Evolutionary conservation across 495 filamentous ascomycete genomes (phyloP), one percentile per base, ranked within the genome.

Genomic region (Hypoxylon fuscum): DNA sequence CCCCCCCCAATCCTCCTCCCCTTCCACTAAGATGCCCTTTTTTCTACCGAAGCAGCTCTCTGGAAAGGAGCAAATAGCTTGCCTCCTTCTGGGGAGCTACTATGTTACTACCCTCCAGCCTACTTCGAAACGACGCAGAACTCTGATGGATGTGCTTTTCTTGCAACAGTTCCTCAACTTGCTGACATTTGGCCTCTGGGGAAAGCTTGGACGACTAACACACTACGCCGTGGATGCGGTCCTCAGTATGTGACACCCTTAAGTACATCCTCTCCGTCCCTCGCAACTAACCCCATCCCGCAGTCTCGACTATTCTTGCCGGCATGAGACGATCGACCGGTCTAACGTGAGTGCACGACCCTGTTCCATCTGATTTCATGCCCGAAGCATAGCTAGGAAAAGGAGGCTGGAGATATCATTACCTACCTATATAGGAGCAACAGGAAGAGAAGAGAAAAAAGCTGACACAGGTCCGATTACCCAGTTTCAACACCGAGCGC

Each of bases 181-280:
- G 70, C 81, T 86, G 73, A 87, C 81, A 68, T 77, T 85, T 72
- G 81, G 78, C 67, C 72, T 85, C 58, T 84, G 76, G 80, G 81
- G 75, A 75, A 85, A 98, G 96, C 81, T 98, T 77, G 95, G 93
- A 77, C 86, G 90, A 75, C 73, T 98, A 59, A 89, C 88, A 67
- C 95, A 98, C 80, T 97, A 95, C 80, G 92, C 92, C 69, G 93
- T 98, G 68, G 95, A 98, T 78, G 96, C 95, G 62, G 91, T 98
- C 27, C 85, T 98, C 62, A 76, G 92, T 96, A 83, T 65, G 89
- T 81, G 27, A 27, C 53, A 9, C 17, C 17, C 41, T 47, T 42
- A 34, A 34, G n/a, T 11, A 12, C 31, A 14, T 5, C 7, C 15
- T 38, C 21, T 2, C 29, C 14, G 9, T 40, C 10, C 25, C 25